A percentile compares a stretch with the other conserved stretches of the same genome.
These are phyloP conservation scores for Hericium coralloides DNA, from an alignment of 768 basidiomycete genomes.

Conservation along the genomic window DNA sequence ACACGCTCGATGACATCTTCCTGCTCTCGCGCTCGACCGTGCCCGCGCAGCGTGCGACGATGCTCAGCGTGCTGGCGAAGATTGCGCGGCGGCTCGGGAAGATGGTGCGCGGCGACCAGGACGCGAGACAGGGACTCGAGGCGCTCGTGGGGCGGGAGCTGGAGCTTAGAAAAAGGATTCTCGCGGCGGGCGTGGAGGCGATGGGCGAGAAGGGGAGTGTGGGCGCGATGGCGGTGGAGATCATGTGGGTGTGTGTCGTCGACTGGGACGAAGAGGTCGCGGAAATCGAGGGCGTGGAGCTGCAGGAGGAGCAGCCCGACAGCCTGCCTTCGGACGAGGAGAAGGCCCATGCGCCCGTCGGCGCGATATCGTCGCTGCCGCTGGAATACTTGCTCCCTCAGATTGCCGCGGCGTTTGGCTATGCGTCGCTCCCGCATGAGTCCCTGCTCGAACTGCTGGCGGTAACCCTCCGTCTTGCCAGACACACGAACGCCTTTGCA, in stretches of 20 bases:
- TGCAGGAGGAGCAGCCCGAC: constrained; percentile 20
- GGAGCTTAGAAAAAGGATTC: constrained; percentile 47
- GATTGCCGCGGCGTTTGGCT: constrained; percentile 29
- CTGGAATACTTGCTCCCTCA: constrained; percentile 44
- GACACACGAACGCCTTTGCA: constrained; percentile 46
- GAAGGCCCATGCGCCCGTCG: constrained; percentile 13
- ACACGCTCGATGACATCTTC: constrained; percentile 82
- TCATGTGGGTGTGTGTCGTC: constrained; percentile 67
- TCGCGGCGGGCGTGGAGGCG: constrained; percentile 61
- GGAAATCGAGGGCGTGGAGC: constrained; percentile 37
- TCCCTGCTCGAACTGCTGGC: constrained; percentile 48
- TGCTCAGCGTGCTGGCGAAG: constrained; percentile 63
- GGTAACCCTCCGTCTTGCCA: constrained; percentile 52
- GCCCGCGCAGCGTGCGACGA: constrained; percentile 72
- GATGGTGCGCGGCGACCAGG: constrained; percentile 19
- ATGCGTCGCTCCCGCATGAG: constrained; percentile 36
- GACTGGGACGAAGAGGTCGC: constrained; percentile 42
- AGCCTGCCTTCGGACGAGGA: constrained; percentile 17
- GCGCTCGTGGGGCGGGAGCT: constrained; percentile 29
- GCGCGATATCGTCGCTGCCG: constrained; percentile 26
- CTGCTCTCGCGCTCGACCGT: constrained; percentile 74
- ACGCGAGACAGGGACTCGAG: constrained; percentile 22
- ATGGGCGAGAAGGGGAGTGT: constrained; percentile 57
- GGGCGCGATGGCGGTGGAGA: constrained; percentile 58
- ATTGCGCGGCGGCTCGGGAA: constrained; percentile 34